A percentile compares a stretch with the other conserved stretches of the same genome.
Conservation (phyloP, 768 basidiomycete genomes). For the Mrakia hoshinonis region DNA sequence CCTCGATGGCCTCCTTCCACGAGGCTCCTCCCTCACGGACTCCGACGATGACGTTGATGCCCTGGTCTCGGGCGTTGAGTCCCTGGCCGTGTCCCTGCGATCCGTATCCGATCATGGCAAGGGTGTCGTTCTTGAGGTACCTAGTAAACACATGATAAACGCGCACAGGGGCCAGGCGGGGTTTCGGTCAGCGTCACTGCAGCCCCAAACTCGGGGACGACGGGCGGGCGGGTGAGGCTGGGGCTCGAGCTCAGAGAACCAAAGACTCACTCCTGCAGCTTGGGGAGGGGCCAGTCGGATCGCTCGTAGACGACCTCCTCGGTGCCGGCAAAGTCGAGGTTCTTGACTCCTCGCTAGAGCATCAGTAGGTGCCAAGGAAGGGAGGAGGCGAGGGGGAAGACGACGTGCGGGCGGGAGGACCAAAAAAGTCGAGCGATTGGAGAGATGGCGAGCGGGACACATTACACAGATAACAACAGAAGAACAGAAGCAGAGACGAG, state of each 20-base stretch:
- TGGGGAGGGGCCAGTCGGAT: conserved; percentile 92
- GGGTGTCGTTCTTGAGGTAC: conserved; percentile 99
- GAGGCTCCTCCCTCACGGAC: conserved; percentile 94
- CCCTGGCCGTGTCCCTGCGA: conserved; percentile 98
- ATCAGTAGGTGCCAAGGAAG: not conserved
- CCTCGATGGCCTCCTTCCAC: conserved; percentile 83
- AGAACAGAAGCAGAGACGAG: not conserved
- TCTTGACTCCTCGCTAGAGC: conserved; percentile 68
- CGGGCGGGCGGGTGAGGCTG: not conserved
- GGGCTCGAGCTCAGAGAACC: not conserved
- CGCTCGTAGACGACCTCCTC: conserved; percentile 92
- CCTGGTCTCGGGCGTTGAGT: conserved; percentile 97
- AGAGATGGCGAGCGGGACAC: conserved; percentile 1
- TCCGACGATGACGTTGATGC: conserved; percentile 95
- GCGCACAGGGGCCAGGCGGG: not conserved
- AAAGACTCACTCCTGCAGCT: conserved; percentile 66
- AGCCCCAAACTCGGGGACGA: not conserved
- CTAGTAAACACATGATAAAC: conserved; percentile 31
- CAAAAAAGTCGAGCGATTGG: conserved; percentile 10
- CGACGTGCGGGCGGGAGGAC: not conserved
- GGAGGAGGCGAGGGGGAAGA: not conserved
- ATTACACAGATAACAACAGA: not conserved
- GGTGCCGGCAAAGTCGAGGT: conserved; percentile 90
- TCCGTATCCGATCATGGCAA: conserved; percentile 97
- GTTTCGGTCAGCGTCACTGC: not conserved